These are phyloP conservation scores for Hondaea fermentalgiana DNA, from an alignment of 108 stramenopile genomes.

Conservation along the genomic window DNA sequence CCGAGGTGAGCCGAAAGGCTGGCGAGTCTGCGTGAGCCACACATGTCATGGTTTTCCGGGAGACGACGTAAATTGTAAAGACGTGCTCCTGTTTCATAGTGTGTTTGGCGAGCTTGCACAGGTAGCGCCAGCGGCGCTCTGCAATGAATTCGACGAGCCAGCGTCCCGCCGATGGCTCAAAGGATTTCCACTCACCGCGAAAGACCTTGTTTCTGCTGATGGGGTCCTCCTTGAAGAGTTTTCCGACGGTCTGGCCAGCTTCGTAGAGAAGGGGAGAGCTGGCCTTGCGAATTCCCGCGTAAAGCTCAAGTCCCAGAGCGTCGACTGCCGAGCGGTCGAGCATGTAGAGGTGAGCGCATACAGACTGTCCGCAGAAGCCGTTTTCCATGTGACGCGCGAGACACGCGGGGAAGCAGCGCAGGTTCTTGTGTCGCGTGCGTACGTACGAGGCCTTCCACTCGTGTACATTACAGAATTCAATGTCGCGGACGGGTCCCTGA, in stretches of 20 bases:
- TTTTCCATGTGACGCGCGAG: conserved; percentile 1
- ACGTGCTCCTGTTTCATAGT: conserved; percentile 11
- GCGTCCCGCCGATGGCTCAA: not conserved
- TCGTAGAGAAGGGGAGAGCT: not conserved
- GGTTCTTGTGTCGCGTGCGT: conserved; percentile 7
- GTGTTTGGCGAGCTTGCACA: conserved; percentile 12
- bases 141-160: not conserved
- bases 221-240: not conserved
- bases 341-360: not conserved
- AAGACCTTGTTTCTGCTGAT: not conserved
- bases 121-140: not conserved
- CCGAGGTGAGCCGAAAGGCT: not conserved
- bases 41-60: not conserved
- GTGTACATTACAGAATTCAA: not conserved
- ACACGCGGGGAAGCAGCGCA: not conserved
- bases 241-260: not conserved
- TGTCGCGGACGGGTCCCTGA: not conserved
- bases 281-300: not conserved
- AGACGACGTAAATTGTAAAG: not conserved
- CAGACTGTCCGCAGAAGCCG: not conserved
- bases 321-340: not conserved
- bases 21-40: not conserved
- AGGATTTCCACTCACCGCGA: not conserved
- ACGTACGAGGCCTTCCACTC: not conserved
- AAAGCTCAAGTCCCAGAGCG: not conserved